Conservation (phyloP, 2,329 filamentous ascomycete genomes). For the Dothideomycetes sp. region DNA sequence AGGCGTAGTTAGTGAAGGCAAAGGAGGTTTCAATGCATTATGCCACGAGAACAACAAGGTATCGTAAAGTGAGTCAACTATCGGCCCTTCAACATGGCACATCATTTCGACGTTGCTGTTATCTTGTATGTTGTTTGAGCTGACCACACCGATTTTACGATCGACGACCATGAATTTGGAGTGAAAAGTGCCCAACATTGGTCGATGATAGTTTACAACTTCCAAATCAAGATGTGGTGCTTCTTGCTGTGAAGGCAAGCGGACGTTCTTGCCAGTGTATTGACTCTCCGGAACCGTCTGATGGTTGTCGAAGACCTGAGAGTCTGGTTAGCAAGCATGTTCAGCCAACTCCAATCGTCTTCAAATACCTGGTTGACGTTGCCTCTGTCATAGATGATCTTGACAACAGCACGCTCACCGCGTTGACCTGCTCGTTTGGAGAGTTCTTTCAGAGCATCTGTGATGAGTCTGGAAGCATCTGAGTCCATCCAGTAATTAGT, state of each 20-base stretch:
- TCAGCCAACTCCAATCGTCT: too few species aligned
- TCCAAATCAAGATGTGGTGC: conserved; percentile 64
- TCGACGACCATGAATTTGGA: conserved; percentile 72
- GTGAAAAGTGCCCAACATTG: conserved; percentile 66
- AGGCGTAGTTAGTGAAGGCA: conserved; percentile 47
- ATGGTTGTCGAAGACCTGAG: conserved; percentile 51
- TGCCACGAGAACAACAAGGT: conserved; percentile 65
- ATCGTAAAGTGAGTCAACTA: conserved; percentile 69
- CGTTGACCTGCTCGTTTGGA: conserved; percentile 53
- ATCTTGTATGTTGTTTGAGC: conserved; percentile 65
- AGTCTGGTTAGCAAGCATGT: conserved; percentile 5
- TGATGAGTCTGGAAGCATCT: conserved; percentile 57
- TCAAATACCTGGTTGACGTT: conserved; percentile 47
- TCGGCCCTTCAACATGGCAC: conserved; percentile 63
- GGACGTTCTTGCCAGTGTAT: conserved; percentile 47
- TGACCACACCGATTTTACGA: conserved; percentile 57
- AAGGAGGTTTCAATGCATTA: conserved; percentile 48
- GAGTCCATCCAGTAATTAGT: conserved; percentile 71
- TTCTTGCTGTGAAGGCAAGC: conserved; percentile 53
- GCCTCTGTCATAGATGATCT: conserved; percentile 67
- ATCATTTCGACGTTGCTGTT: conserved; percentile 80
- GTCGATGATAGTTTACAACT: conserved; percentile 63
- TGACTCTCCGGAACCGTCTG: conserved; percentile 49
- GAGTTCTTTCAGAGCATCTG: conserved; percentile 56
- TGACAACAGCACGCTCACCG: conserved; percentile 53